phyloP scores from a whole-genome alignment of 2,329 filamentous ascomycete species.

The Lachnellula occidentalis region DNA sequence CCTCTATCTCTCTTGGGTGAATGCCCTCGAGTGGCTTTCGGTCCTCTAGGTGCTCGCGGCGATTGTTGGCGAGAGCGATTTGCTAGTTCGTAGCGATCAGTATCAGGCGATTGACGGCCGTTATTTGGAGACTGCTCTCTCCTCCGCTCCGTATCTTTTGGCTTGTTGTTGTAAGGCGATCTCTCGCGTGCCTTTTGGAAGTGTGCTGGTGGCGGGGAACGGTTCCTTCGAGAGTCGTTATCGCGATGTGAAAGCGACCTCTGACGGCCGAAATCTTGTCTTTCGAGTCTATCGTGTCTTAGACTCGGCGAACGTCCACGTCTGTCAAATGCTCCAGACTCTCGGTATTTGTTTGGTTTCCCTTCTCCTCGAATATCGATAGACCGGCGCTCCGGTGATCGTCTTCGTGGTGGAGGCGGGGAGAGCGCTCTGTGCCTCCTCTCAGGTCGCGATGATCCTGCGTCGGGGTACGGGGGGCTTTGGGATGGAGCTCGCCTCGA shows the following conservation, averaged over 20 bases:
- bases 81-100: constrained; percentile 26
- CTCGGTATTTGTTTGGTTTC: constrained; percentile 23
- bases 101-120: constrained; percentile 22
- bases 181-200: constrained; percentile 17
- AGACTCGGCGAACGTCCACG: constrained; percentile 27
- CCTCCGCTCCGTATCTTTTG: constrained; percentile 19
- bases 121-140: constrained; percentile 17
- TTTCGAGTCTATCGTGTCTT: constrained; percentile 9
- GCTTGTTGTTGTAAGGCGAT: constrained; percentile 16
- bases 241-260: constrained; percentile 16
- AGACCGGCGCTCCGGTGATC: constrained; percentile 23
- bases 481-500: constrained; percentile 27
- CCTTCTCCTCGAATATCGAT: constrained; percentile 17
- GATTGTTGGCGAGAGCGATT: constrained; percentile 26
- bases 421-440: constrained; percentile 25
- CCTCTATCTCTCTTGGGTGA: constrained; percentile 23
- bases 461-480: constrained; percentile 27
- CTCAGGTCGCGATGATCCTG: constrained; percentile 21
- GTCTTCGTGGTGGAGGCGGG: constrained; percentile 24
- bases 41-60: constrained; percentile 24
- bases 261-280: constrained; percentile 18
- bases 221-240: constrained; percentile 12
- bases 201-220: constrained; percentile 15
- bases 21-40: constrained; percentile 17
- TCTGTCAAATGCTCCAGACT: constrained; percentile 22